A percentile compares a stretch with the other conserved stretches of the same genome.
Evolutionary conservation across 2,329 filamentous ascomycete genomes (phyloP).

Genomic region (Colletotrichum tropicale): DNA sequence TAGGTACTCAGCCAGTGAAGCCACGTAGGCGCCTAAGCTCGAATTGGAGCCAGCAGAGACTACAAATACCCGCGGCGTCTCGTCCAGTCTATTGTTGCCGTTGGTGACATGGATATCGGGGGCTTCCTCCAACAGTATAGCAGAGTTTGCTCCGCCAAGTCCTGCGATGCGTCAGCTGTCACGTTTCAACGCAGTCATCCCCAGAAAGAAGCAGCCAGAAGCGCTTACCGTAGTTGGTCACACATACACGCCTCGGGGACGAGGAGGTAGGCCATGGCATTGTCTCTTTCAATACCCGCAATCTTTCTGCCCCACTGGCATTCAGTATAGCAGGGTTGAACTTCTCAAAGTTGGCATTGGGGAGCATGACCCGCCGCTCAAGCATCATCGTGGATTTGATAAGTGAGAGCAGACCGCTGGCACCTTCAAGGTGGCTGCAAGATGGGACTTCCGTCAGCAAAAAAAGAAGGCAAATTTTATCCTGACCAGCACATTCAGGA

Average conservation of each 20-base stretch:
- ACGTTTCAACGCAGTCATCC: background rate
- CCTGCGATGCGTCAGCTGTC: background rate
- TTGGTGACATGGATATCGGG: background rate
- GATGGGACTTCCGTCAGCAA: background rate
- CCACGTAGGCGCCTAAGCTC: conserved; percentile 23
- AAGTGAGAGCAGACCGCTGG: conserved; percentile 27
- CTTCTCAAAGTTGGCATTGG: conserved; percentile 28
- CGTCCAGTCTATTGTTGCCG: background rate
- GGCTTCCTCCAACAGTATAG: conserved; percentile 21
- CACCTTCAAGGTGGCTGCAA: conserved; percentile 27
- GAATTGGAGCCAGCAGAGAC: conserved; percentile 22
- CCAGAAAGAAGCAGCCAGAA: background rate
- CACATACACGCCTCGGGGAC: conserved; percentile 17
- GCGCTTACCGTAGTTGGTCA: conserved; percentile 27
- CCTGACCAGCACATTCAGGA: background rate
- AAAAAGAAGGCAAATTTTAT: background rate
- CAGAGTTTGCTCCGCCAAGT: conserved; percentile 28
- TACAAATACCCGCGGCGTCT: background rate
- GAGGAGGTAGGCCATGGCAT: conserved; percentile 25
- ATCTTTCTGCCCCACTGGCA: background rate
- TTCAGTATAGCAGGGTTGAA: conserved; percentile 21
- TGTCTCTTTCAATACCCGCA: conserved; percentile 6
- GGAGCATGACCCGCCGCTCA: conserved; percentile 26
- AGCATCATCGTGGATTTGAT: conserved; percentile 31
- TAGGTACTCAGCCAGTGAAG: conserved; percentile 26